Base-by-base conservation (phyloP, 2,329 filamentous ascomycete species). In the Stachybotrys echinatus region DNA sequence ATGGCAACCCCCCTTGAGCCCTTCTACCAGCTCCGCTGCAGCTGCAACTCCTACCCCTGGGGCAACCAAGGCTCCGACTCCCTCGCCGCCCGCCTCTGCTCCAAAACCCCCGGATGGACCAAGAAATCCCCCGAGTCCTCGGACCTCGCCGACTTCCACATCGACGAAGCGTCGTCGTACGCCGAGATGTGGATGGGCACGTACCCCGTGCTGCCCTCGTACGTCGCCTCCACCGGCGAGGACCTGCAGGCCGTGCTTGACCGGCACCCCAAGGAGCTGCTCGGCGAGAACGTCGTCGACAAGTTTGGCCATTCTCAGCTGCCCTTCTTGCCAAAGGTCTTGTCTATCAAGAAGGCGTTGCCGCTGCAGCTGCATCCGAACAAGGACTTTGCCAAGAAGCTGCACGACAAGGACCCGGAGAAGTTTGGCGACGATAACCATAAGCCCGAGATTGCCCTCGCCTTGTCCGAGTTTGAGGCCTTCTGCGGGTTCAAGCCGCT, bases 391-490 rank as follows among this genome's bases (percentile, higher is more conserved):
- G 79, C 87, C 0, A 68, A 75, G 8, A 75, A 83, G 58, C 74
- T 90, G 2, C 85, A 90, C 67, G 63, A 76, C 48, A 64, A 81
- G 55, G 75, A 89, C 48, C 85, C 87, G 0, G 66, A 80, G 3
- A 77, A 81, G 50, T 91, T 87, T 64, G 80, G 79, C 2, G 87
- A 92, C 55, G 70, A 79, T 3, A 91, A 91, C 64, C 87, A 91
- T 72, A 91, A 91, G 67, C 87, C 88, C 1, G 87, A 92, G 62
- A 91, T 92, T 48, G 87, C 87, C 1, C 72, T 92, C 1, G 87
- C 87, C 0, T 68, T 91, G 1, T 75, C 78, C 12, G 79, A 82
- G 20, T 91, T 92, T 58, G 87, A 91, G 64, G 82, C 87, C 0
- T 91, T 92, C 57, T 84, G 83, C 10, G 87, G 87, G 6, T 91